Evolutionary conservation across 768 basidiomycete species (phyloP).

Genomic region (Mycena belliarum): DNA sequence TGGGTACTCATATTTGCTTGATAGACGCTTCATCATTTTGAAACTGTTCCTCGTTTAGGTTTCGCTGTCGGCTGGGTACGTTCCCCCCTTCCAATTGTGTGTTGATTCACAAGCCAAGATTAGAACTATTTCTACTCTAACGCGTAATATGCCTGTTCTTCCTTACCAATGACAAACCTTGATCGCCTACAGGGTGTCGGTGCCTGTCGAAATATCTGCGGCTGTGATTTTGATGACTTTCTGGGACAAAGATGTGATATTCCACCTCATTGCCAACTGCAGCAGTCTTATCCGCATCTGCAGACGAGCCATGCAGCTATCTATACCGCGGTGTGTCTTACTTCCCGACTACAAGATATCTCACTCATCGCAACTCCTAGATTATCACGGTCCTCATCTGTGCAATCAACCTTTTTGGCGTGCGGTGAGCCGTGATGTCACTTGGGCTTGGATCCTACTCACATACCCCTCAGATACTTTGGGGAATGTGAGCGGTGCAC

Average conservation of each 20-base stretch:
- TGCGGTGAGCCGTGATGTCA: slow-evolving; percentile 41
- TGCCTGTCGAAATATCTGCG: slow-evolving; percentile 76
- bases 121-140: slow-evolving; percentile 48
- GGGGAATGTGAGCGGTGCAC: slow-evolving; percentile 52
- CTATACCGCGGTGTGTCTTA: slow-evolving; percentile 50
- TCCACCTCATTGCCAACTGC: not conserved
- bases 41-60: no score
- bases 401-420: slow-evolving; percentile 69
- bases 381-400: slow-evolving; percentile 58
- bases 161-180: not conserved
- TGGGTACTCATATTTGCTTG: no score
- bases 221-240: slow-evolving; percentile 68
- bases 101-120: not conserved
- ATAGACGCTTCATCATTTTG: no score
- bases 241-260: slow-evolving; percentile 64
- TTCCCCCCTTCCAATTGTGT: not conserved
- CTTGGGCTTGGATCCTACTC: not conserved
- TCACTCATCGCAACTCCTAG: slow-evolving; percentile 12
- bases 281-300: not conserved
- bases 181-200: slow-evolving; percentile 45
- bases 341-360: not conserved
- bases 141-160: slow-evolving; percentile 30
- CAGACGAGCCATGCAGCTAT: slow-evolving; percentile 51
- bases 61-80: slow-evolving; percentile 57
- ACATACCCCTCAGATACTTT: slow-evolving; percentile 46